phyloP scores from a whole-genome alignment of 768 basidiomycete species.

The Lactifluus volemus region DNA sequence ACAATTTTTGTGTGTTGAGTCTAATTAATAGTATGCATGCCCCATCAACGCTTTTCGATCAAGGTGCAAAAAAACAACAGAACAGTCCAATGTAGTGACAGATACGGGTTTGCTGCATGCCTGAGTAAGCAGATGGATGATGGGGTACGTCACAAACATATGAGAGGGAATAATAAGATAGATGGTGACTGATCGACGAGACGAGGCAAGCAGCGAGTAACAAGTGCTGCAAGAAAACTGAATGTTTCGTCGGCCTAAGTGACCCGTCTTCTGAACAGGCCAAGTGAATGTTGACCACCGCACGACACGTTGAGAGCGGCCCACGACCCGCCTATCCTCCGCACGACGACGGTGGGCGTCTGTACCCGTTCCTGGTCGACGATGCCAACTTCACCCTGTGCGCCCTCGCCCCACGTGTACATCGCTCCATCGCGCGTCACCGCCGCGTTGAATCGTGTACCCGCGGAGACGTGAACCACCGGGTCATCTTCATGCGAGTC shows the following conservation, averaged over 20 bases:
- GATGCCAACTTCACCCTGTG: slow-evolving; percentile 62
- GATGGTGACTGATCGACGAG: background rate
- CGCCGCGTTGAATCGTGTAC: slow-evolving; percentile 64
- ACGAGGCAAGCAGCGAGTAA: background rate
- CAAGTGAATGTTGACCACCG: slow-evolving; percentile 73
- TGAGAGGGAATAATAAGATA: slow-evolving; percentile 13
- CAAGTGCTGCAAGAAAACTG: background rate
- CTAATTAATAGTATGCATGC: background rate
- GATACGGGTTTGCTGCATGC: background rate
- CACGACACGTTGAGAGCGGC: slow-evolving; percentile 56
- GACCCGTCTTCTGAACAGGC: slow-evolving; percentile 18
- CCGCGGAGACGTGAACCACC: slow-evolving; percentile 56
- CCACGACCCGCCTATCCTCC: slow-evolving; percentile 65
- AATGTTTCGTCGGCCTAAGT: background rate
- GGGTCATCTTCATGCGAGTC: slow-evolving; percentile 44
- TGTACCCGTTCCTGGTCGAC: slow-evolving; percentile 46
- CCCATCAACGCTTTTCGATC: background rate
- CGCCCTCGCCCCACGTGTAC: slow-evolving; percentile 73
- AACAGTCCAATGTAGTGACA: background rate
- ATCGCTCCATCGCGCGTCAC: slow-evolving; percentile 58
- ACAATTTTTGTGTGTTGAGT: background rate
- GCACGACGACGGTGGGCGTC: slow-evolving; percentile 60
- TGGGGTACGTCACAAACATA: slow-evolving; percentile 2
- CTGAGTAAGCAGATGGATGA: background rate
- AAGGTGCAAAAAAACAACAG: background rate